These are phyloP conservation scores for Trypanosoma rangeli DNA, from an alignment of 208 protist species.

Conservation along the genomic window DNA sequence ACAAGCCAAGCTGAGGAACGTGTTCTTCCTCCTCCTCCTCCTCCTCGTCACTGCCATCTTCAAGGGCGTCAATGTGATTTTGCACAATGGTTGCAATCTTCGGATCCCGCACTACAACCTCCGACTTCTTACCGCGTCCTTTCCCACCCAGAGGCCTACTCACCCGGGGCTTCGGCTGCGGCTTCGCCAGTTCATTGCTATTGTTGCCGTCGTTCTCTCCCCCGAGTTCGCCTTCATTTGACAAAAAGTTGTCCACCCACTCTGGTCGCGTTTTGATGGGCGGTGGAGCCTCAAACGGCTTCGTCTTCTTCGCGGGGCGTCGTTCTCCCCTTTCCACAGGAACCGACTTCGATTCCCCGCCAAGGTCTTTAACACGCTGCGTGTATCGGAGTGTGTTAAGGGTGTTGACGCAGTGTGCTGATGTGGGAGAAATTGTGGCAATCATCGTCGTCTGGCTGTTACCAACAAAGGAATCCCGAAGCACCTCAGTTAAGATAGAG, in stretches of 20 bases:
- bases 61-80: slow-evolving; percentile 79
- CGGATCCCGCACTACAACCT: slow-evolving; percentile 68
- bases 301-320: slow-evolving; percentile 22
- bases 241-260: slow-evolving; percentile 78
- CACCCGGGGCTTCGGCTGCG: slow-evolving; percentile 20
- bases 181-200: slow-evolving; percentile 13
- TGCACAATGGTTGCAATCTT: slow-evolving; percentile 90
- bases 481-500: slow-evolving; percentile 97
- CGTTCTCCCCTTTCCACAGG: slow-evolving; percentile 24
- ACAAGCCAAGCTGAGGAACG: slow-evolving; percentile 1
- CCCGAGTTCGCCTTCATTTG: slow-evolving; percentile 9
- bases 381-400: slow-evolving; percentile 99
- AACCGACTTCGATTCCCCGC: slow-evolving; percentile 27
- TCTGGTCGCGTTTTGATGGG: slow-evolving; percentile 56
- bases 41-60: slow-evolving; percentile 52
- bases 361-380: slow-evolving; percentile 95
- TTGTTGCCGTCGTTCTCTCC: slow-evolving; percentile 30
- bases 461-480: slow-evolving; percentile 96
- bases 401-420: slow-evolving; percentile 93
- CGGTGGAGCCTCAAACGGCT: slow-evolving; percentile 48
- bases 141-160: slow-evolving; percentile 21
- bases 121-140: slow-evolving; percentile 24
- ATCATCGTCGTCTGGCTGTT: slow-evolving; percentile 97
- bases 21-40: slow-evolving; percentile 46
- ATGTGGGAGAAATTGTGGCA: slow-evolving; percentile 93